Evolutionary conservation across 176 grass and related monocot species (phyloP).

Genomic region (Paspalum notatum): DNA sequence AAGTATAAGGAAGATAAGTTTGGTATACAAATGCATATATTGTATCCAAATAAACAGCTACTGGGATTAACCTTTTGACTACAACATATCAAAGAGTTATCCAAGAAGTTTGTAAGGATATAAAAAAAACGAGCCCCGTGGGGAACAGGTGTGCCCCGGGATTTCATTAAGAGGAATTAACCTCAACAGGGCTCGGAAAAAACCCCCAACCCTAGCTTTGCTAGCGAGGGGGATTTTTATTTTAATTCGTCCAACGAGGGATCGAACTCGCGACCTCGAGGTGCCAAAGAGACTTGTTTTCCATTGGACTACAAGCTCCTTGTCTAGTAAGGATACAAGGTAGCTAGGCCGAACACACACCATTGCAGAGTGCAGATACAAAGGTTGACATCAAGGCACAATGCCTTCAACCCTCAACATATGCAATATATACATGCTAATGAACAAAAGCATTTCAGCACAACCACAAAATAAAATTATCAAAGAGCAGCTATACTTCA

Average conservation of each 20-base stretch:
- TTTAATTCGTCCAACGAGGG: no score
- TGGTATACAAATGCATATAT: conserved; percentile 17
- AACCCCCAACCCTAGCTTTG: no score
- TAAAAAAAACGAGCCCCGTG: no score
- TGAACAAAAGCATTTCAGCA: conserved; percentile 8
- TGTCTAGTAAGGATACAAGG: neutral
- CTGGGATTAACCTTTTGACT: neutral
- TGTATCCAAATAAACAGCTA: neutral
- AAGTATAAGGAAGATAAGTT: conserved; percentile 18
- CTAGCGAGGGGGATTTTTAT: no score
- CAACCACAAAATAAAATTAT: neutral
- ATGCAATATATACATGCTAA: neutral
- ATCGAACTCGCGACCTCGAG: no score
- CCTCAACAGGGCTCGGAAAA: no score
- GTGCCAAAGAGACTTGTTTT: no score
- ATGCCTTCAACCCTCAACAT: neutral
- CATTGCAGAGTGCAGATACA: neutral
- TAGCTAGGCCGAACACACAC: neutral
- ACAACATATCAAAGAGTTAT: neutral
- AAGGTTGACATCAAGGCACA: neutral
- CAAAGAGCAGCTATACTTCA: neutral
- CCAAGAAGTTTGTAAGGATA: neutral
- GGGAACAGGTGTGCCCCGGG: no score
- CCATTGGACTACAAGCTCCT: no score
- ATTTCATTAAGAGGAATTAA: no score